These are phyloP conservation scores for Mortierella sp. DNA, from an alignment of 371 early-diverging fungal genomes.

Conservation along the genomic window DNA sequence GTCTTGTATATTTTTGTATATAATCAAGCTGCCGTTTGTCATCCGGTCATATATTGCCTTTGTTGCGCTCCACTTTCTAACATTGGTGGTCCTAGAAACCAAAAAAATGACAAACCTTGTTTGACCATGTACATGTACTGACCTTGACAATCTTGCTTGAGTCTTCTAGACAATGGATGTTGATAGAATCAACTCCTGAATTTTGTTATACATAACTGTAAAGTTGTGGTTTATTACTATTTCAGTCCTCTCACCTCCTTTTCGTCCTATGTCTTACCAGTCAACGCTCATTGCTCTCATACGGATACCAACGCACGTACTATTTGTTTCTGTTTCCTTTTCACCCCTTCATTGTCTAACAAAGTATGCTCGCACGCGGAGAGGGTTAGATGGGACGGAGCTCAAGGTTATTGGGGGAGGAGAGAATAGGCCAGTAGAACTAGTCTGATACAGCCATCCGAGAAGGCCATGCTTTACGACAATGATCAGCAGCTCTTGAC, in stretches of 20 bases:
- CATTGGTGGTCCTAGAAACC: not conserved
- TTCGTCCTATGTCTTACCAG: not conserved
- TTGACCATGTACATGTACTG: not conserved
- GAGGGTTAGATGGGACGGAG: conserved; percentile 13
- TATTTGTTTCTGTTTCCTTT: conserved; percentile 4
- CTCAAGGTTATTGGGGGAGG: not conserved
- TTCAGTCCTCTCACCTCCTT: conserved; percentile 4
- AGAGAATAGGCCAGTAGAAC: conserved; percentile 9
- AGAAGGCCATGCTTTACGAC: not conserved
- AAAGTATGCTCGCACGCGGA: conserved; percentile 9
- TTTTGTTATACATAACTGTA: not conserved
- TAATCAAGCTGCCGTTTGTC: not conserved
- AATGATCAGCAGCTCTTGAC: not conserved
- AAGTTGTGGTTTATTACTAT: conserved; percentile 11
- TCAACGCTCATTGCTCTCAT: conserved; percentile 3
- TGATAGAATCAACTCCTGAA: conserved; percentile 1
- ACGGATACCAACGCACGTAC: not conserved
- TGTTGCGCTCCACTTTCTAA: not conserved
- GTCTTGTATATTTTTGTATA: no score
- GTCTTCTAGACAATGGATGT: not conserved
- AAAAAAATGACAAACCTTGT: not conserved
- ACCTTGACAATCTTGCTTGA: not conserved
- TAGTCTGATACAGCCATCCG: conserved; percentile 2
- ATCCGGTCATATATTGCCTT: not conserved
- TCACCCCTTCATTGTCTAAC: conserved; percentile 29